Percentiles rank a stretch among this genome's conserved stretches.
Conservation (phyloP, 179 eudicot genomes). For the Carnegiea gigantea region DNA sequence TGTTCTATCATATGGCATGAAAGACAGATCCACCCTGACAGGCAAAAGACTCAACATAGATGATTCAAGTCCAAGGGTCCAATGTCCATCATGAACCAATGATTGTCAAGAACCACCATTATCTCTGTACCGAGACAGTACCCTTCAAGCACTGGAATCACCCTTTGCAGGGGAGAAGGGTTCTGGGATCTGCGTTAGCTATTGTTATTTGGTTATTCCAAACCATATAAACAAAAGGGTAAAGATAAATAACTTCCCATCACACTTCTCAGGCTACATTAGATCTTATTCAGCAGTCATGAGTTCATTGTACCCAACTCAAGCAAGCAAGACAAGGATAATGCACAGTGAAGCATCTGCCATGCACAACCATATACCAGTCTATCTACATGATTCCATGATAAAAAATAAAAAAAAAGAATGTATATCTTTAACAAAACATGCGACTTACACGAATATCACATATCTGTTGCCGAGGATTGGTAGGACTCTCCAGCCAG, state of each 20-base stretch:
- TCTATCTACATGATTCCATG: too few species aligned
- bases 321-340: neutral
- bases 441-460: constrained; percentile 74
- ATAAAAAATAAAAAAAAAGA: neutral
- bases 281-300: neutral
- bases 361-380: neutral
- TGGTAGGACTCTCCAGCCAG: constrained; percentile 98
- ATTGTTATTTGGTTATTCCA: neutral
- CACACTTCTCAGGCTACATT: neutral
- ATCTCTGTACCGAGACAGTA: neutral
- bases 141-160: neutral
- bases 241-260: too few species aligned
- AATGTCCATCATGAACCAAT: neutral
- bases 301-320: neutral
- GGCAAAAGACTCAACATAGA: neutral
- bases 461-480: constrained; percentile 91
- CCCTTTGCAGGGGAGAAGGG: neutral
- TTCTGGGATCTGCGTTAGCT: neutral
- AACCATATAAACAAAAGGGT: neutral
- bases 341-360: neutral
- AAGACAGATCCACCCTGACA: neutral
- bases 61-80: neutral
- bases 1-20: too few species aligned
- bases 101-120: neutral
- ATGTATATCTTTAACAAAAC: neutral